Conservation (phyloP, 2,329 filamentous ascomycete species). For the Zasmidium angulare region DNA sequence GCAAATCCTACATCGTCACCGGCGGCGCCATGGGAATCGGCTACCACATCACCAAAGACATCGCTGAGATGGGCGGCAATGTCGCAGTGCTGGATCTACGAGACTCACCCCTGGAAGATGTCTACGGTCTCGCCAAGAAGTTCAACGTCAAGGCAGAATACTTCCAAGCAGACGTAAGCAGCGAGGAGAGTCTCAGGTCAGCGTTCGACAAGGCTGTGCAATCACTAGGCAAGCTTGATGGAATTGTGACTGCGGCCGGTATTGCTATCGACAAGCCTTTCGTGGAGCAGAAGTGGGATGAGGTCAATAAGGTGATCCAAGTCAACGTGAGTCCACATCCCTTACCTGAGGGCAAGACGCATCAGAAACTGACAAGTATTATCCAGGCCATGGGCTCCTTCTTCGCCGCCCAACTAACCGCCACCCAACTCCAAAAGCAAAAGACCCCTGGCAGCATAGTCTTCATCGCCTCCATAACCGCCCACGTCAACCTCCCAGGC, state of each 20-base stretch:
- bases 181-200: slow-evolving; percentile 24
- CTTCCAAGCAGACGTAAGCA: slow-evolving; percentile 41
- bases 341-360: neutral
- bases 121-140: slow-evolving; percentile 42
- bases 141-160: slow-evolving; percentile 60
- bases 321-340: slow-evolving; percentile 33
- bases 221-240: slow-evolving; percentile 26
- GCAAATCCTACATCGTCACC: slow-evolving; percentile 28
- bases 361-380: slow-evolving; percentile 2
- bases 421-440: slow-evolving; percentile 34
- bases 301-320: slow-evolving; percentile 35
- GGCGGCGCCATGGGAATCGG: slow-evolving; percentile 31
- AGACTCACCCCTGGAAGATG: slow-evolving; percentile 27
- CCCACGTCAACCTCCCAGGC: slow-evolving; percentile 34
- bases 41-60: slow-evolving; percentile 28
- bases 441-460: slow-evolving; percentile 38
- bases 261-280: slow-evolving; percentile 34
- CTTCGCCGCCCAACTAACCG: slow-evolving; percentile 35
- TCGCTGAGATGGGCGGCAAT: slow-evolving; percentile 39
- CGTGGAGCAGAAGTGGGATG: slow-evolving; percentile 30
- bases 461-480: slow-evolving; percentile 38
- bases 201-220: slow-evolving; percentile 27
- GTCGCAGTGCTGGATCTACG: slow-evolving; percentile 64
- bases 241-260: slow-evolving; percentile 32
- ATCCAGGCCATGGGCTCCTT: slow-evolving; percentile 35